Evolutionary conservation across 306 rosid genomes (phyloP).

Genomic region (Prunus salicina): DNA sequence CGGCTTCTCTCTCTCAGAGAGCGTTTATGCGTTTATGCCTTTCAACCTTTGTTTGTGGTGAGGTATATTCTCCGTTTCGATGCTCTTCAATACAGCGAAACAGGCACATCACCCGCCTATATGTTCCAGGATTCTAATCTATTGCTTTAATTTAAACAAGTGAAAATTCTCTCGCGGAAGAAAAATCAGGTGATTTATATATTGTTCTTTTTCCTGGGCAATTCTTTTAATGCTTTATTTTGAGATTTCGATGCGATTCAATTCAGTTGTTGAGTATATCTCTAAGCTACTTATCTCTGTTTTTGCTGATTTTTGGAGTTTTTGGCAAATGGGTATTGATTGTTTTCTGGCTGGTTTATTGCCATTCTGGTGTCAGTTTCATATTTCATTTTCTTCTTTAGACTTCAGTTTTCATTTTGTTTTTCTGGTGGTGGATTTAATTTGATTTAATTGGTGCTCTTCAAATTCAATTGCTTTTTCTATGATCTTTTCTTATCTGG

Average conservation of each 20-base stretch:
- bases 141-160: not conserved
- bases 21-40: not conserved
- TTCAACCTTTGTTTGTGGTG: not conserved
- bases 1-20: not conserved
- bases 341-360: slow-evolving; percentile 14
- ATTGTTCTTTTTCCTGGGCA: not conserved
- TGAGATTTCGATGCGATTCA: slow-evolving; percentile 8
- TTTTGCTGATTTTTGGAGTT: not conserved
- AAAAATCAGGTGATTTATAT: slow-evolving; percentile 21
- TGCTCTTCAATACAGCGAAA: slow-evolving; percentile 29
- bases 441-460: not conserved
- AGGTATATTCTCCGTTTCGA: slow-evolving; percentile 45
- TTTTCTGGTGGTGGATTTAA: slow-evolving; percentile 12
- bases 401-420: not conserved
- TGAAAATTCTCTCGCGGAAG: not conserved
- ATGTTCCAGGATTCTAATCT: slow-evolving; percentile 18
- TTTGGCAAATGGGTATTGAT: not conserved
- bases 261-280: not conserved
- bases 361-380: slow-evolving; percentile 10
- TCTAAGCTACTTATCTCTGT: not conserved
- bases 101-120: slow-evolving; percentile 22
- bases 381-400: not conserved
- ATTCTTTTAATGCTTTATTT: not conserved
- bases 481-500: not conserved
- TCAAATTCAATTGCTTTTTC: not conserved